Evolutionary conservation across 1,139 yeast species (phyloP), one percentile per base, ranked within the genome.

Genomic region (Pichia sp.): DNA sequence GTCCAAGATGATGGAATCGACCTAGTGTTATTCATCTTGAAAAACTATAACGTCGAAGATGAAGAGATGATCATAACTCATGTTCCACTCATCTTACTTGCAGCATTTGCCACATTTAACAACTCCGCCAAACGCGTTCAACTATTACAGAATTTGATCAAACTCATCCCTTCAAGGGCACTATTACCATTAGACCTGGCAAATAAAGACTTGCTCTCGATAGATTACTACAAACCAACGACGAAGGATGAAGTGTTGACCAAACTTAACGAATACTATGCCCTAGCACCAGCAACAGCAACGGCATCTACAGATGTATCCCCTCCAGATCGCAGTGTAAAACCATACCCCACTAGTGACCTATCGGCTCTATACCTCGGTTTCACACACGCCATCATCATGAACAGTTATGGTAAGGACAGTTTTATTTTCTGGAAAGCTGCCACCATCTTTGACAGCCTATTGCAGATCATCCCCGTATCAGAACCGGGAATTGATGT

Each of bases 21-120:
- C 1, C 59, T 83, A 24, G 57, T 84, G 6, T 59, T 63, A 8
- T 86, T 79, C 53, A 67, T 85, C 16, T 47, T 87, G 20, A 64
- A 66, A 16, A 69, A 72, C 30, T 88, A 85, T 58, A 75, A 84
- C 46, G 75, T 87, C 14, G 74, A 70, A 33, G 97, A 88, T 47
- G 96, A 86, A 46, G 96, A 86, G 46, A 84, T 85, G 81, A 60
- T 78, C n/a, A 64, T 74, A 0, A 66, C 69, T 13, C 96, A 88
- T 53, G 63, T 83, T 5, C 96, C 96, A 0, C 59, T 85, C 36
- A 69, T 83, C 2, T 56, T 86, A 2, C 47, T 85, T 15, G 63
- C 73, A 1, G 45, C 73, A 5, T 46, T 75, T 20, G 27, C 45
- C 3, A 45, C 61, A 17, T 56, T 56, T 30, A 40, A 47, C 35